Conservation (phyloP, 352 stramenopile genomes). For the Globisporangium rhizosaccharum region DNA sequence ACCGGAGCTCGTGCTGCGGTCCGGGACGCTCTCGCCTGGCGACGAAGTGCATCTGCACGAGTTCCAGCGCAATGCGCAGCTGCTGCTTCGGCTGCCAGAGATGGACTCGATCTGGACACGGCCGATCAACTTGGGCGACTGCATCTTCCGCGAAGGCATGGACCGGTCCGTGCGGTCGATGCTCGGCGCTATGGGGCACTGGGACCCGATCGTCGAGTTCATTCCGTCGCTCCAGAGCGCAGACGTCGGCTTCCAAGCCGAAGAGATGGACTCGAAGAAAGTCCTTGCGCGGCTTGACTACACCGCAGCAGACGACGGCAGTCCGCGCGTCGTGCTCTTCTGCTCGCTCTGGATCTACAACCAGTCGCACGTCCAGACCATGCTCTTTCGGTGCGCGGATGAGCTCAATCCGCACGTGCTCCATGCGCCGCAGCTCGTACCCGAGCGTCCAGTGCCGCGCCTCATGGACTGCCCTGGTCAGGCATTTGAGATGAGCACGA, state of each 20-base stretch:
- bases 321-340: conserved; percentile 77
- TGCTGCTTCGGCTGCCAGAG: conserved; percentile 71
- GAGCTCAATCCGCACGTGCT: conserved; percentile 35
- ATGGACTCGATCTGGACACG: conserved; percentile 85
- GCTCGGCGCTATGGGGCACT: conserved; percentile 42
- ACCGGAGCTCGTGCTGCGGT: conserved; percentile 30
- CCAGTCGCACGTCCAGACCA: conserved; percentile 76
- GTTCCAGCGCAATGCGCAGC: conserved; percentile 69
- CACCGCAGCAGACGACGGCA: conserved; percentile 76
- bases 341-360: conserved; percentile 89
- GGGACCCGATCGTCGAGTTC: conserved; percentile 74
- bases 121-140: conserved; percentile 65
- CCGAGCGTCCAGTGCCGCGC: conserved; percentile 58
- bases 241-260: conserved; percentile 61
- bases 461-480: conserved; percentile 83
- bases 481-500: conserved; percentile 84
- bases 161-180: conserved; percentile 56
- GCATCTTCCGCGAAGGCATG: conserved; percentile 79
- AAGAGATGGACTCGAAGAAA: conserved; percentile 56
- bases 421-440: conserved; percentile 55
- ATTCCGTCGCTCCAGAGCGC: conserved; percentile 42
- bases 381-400: conserved; percentile 74
- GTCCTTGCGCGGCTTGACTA: conserved; percentile 79
- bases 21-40: conserved; percentile 71
- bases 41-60: conserved; percentile 82